phyloP scores from a whole-genome alignment of 345 rosid genomes.

The Arabis alpina region DNA sequence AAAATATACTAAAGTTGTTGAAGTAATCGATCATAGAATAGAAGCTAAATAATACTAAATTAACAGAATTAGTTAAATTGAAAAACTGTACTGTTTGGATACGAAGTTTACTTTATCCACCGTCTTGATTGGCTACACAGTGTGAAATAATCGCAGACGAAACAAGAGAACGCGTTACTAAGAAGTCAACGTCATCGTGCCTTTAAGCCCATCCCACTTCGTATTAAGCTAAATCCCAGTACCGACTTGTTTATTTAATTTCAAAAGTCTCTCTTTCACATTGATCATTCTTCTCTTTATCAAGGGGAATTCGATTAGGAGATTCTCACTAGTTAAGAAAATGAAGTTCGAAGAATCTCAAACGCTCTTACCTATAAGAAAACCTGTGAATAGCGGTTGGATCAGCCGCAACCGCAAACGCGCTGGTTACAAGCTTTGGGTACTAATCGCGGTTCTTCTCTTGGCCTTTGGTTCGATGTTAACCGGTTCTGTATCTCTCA shows the following conservation, averaged over 20 bases:
- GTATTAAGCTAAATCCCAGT: background rate
- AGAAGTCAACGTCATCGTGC: constrained; percentile 26
- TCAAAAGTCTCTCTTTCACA: constrained; percentile 33
- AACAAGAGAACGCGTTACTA: constrained; percentile 18
- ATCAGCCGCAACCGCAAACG: constrained; percentile 28
- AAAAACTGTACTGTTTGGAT: constrained; percentile 27
- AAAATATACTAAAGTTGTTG: too few species aligned
- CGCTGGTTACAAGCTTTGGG: constrained; percentile 70
- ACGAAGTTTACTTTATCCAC: constrained; percentile 10
- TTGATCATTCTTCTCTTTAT: constrained; percentile 16
- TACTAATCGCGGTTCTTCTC: constrained; percentile 63
- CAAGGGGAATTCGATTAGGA: background rate
- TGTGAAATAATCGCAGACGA: background rate
- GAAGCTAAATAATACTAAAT: too few species aligned
- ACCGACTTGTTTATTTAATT: background rate
- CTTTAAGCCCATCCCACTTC: constrained; percentile 23
- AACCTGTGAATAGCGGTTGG: constrained; percentile 28
- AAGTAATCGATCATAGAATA: too few species aligned
- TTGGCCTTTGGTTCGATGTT: constrained; percentile 85
- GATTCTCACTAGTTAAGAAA: background rate
- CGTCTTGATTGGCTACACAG: constrained; percentile 21
- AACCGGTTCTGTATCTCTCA: constrained; percentile 79
- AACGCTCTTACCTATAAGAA: constrained; percentile 38
- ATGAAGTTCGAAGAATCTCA: constrained; percentile 48
- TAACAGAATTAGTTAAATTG: too few species aligned